Evolutionary conservation across 2,329 filamentous ascomycete genomes (phyloP).

Genomic region (Dactylellina haptotyla): DNA sequence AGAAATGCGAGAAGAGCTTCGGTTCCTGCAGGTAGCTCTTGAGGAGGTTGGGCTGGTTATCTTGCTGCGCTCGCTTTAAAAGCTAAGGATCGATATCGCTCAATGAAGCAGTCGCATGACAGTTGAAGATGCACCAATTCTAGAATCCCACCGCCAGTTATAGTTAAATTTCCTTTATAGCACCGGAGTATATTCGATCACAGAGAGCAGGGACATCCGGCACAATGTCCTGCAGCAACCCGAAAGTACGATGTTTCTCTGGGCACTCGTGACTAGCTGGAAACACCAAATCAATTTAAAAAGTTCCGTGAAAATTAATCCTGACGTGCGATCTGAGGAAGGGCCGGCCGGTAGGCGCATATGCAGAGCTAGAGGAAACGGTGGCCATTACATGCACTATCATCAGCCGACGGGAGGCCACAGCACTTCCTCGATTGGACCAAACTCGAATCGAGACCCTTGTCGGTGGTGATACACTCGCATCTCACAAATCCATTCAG

Average conservation of each 20-base stretch:
- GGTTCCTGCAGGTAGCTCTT: conserved; percentile 15
- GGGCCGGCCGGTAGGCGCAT: conserved; percentile 18
- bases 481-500: conserved; percentile 1
- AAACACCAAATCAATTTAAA: too few relatives aligned
- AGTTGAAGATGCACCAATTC: conserved; percentile 8
- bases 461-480: conserved; percentile 9
- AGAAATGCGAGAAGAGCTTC: conserved; percentile 4
- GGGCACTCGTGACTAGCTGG: too few relatives aligned
- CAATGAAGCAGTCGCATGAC: conserved; percentile 35
- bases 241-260: too few relatives aligned
- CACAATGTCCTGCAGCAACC: too few relatives aligned
- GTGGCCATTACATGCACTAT: conserved; percentile 45
- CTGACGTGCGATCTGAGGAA: neutral
- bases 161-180: too few relatives aligned
- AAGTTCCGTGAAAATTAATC: neutral
- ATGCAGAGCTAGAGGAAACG: conserved; percentile 41
- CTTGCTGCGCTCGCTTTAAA: conserved; percentile 43
- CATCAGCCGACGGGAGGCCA: conserved; percentile 41
- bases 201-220: too few relatives aligned
- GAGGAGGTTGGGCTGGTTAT: conserved; percentile 38
- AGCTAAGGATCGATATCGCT: conserved; percentile 9
- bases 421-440: conserved; percentile 28
- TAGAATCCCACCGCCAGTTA: neutral
- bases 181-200: too few relatives aligned
- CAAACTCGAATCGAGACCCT: conserved; percentile 22